Percentiles rank a stretch among this genome's conserved stretches.
These are phyloP conservation scores for Paramecium caudatum DNA, from an alignment of 73 alveolate species.

Conservation along the genomic window DNA sequence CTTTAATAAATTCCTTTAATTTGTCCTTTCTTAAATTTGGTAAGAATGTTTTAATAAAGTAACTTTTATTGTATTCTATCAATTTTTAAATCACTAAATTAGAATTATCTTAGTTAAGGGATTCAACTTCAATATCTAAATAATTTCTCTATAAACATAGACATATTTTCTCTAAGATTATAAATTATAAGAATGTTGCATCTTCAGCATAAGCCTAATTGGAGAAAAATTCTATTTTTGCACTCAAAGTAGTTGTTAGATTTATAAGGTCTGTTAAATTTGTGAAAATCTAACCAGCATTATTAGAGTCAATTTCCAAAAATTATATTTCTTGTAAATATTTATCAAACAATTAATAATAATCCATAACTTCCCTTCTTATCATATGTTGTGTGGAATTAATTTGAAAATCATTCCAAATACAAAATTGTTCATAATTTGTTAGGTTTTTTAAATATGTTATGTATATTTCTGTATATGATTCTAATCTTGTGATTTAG, in stretches of 20 bases:
- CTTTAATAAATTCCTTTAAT: not conserved
- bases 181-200: slow-evolving; percentile 21
- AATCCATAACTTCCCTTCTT: slow-evolving; percentile 31
- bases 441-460: not conserved
- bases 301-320: not conserved
- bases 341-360: slow-evolving; percentile 1
- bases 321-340: not conserved
- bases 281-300: not conserved
- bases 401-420: slow-evolving; percentile 47
- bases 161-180: slow-evolving; percentile 1
- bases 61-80: slow-evolving; percentile 31
- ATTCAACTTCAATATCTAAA: slow-evolving; percentile 28
- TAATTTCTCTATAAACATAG: slow-evolving; percentile 1
- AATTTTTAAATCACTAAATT: slow-evolving; percentile 18
- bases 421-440: not conserved
- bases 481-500: not conserved
- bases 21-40: slow-evolving; percentile 38
- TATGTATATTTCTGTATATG: slow-evolving; percentile 18
- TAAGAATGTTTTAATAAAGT: not conserved
- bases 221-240: slow-evolving; percentile 11
- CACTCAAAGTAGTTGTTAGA: not conserved
- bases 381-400: slow-evolving; percentile 4
- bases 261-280: not conserved
- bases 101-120: not conserved
- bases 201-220: slow-evolving; percentile 53